Conservation (phyloP, 2,329 filamentous ascomycete genomes). For the Fusarium sp. region DNA sequence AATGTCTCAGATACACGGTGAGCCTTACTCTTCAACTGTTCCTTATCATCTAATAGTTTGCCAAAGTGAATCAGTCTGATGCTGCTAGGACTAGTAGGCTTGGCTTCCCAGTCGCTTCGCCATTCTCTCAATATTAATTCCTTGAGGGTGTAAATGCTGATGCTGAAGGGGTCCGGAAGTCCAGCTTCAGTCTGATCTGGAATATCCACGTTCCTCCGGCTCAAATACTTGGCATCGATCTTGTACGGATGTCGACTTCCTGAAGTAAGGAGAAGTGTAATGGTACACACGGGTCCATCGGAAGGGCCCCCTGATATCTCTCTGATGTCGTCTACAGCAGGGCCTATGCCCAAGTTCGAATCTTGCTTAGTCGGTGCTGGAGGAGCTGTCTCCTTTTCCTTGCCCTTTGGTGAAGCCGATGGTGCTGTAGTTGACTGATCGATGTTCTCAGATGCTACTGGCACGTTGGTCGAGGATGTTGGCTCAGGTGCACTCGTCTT, state of each 20-base stretch:
- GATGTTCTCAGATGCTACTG: constrained; percentile 34
- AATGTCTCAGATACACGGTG: constrained; percentile 2
- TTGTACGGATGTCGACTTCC: constrained; percentile 90
- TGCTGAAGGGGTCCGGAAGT: constrained; percentile 81
- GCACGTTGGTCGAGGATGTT: constrained; percentile 28
- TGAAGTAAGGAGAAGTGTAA: constrained; percentile 84
- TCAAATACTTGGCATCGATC: constrained; percentile 87
- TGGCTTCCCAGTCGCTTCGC: constrained; percentile 90
- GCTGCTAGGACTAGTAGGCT: constrained; percentile 85
- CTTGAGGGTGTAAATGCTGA: constrained; percentile 94
- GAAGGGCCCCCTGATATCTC: constrained; percentile 48
- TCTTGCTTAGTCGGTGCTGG: constrained; percentile 50
- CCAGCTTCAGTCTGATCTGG: constrained; percentile 71
- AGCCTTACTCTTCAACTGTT: constrained; percentile 80
- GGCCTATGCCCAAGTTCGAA: constrained; percentile 57
- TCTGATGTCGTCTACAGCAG: constrained; percentile 57
- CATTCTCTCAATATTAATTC: constrained; percentile 94
- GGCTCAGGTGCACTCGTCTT: constrained; percentile 31
- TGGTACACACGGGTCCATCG: constrained; percentile 68
- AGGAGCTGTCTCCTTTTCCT: constrained; percentile 49
- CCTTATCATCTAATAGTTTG: constrained; percentile 89
- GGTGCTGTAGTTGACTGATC: constrained; percentile 34
- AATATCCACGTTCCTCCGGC: constrained; percentile 81
- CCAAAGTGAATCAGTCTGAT: constrained; percentile 95
- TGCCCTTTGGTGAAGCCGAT: constrained; percentile 49